Conservation (phyloP, 1,139 yeast genomes). For the Hemisphaericaspora xylofermentans region DNA sequence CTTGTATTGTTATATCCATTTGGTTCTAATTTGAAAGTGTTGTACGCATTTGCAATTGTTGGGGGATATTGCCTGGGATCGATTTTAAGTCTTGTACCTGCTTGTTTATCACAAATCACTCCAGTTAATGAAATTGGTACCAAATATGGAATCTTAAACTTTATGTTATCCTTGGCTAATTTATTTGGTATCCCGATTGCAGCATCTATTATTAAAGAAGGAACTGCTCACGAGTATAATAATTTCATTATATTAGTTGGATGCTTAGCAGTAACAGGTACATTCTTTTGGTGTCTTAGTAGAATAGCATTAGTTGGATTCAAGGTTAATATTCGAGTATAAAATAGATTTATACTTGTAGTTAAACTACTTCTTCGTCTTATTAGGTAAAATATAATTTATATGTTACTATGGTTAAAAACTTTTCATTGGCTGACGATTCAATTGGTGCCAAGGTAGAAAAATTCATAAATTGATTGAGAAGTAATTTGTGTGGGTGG, state of each 20-base stretch:
- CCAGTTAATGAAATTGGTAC: constrained; percentile 41
- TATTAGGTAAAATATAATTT: too few species aligned
- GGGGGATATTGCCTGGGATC: constrained; percentile 33
- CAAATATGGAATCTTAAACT: constrained; percentile 40
- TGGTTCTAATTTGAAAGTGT: constrained; percentile 29
- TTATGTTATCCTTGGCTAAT: constrained; percentile 40
- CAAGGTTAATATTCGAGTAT: constrained; percentile 32
- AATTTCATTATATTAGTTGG: constrained; percentile 40
- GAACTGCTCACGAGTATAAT: constrained; percentile 28
- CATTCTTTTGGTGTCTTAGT: constrained; percentile 32
- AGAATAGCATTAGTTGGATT: constrained; percentile 35
- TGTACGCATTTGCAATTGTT: constrained; percentile 37
- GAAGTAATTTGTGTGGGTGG: too few species aligned
- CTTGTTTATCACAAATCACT: constrained; percentile 41
- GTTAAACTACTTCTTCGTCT: too few species aligned
- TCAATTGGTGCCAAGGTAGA: background rate
- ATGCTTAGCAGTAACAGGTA: constrained; percentile 27
- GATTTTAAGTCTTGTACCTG: constrained; percentile 39
- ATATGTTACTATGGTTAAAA: background rate
- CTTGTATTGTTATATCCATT: constrained; percentile 41
- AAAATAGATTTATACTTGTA: background rate
- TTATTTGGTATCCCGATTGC: constrained; percentile 46
- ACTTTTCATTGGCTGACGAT: background rate
- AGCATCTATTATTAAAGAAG: constrained; percentile 40
- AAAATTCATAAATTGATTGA: too few species aligned